Evolutionary conservation across 352 stramenopile genomes (phyloP), one percentile per base, ranked within the genome.

Genomic region (Globisporangium okanoganense): DNA sequence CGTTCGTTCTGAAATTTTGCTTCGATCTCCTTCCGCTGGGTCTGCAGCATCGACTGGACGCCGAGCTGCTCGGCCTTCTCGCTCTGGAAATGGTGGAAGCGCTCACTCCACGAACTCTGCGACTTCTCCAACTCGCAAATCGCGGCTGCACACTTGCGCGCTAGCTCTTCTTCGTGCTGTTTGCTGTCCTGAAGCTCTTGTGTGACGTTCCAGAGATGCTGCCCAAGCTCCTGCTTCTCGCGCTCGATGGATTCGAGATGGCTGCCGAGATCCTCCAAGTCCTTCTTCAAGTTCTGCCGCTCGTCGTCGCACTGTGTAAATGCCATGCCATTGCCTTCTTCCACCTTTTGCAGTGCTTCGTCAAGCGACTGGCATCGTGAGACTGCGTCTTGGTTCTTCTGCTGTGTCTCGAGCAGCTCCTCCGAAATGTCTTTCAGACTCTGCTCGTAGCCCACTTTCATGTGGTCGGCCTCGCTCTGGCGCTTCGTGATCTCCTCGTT

Each of bases 141-240:
- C 2, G 25, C 31, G 12, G 58, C 33, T 5, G 63, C 61, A n/a
- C 59, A 56, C 49, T 61, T 57, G 22, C 51, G 43, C 29, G 73
- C 65, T 2, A 78, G 44, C 2, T 82, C 56, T 27, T 71, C 51
- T 49, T 78, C 71, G n/a, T 55, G 53, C 5, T 52, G 52, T 33
- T 82, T 70, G 24, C 57, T 41, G 12, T 70, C 56, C 10, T 87
- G 70, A 13, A 87, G 41, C 27, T 82, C 73, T 50, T 86, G 79
- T 0, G 76, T 83, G 13, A 75, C 64, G 36, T 77, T 78, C 78
- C 80, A 88, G 24, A 90, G 59, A 45, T 90, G 76, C 38, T 84
- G 73, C 0, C 74, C 78, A 1, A 90, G 71, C 14, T 90, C 76
- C 29, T 87, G 78, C 43, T 90, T 80, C 24, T 80, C 72, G 14